Evolutionary conservation across 139 green algal species (phyloP).

Genomic region (Coelastrella sp.): DNA sequence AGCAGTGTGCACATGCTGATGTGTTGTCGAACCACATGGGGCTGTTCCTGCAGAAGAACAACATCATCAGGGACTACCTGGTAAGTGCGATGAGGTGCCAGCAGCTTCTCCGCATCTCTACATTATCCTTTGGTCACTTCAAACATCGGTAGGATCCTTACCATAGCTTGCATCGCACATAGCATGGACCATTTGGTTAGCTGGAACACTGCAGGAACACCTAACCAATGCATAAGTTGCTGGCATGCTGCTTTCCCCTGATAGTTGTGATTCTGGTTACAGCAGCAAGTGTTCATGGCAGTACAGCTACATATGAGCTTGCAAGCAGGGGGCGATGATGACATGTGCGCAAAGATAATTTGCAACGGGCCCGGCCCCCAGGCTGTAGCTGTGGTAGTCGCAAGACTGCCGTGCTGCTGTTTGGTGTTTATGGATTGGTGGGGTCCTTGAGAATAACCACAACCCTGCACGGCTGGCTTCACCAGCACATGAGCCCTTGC

Average conservation of each 20-base stretch:
- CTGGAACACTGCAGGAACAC: neutral
- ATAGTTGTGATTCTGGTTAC: too few species aligned
- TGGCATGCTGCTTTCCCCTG: too few species aligned
- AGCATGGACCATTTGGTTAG: neutral
- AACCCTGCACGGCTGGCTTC: constrained; percentile 36
- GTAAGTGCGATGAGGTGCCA: constrained; percentile 54
- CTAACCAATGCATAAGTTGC: too few species aligned
- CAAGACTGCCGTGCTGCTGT: neutral
- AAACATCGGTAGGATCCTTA: too few species aligned
- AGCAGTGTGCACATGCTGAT: constrained; percentile 52
- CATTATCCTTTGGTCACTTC: too few species aligned
- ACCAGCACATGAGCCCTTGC: constrained; percentile 34
- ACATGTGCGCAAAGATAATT: constrained; percentile 54
- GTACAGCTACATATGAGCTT: neutral
- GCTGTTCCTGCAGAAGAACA: constrained; percentile 99
- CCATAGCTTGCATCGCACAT: too few species aligned
- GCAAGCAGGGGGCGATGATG: constrained; percentile 31
- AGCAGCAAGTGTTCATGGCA: neutral
- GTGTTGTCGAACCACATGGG: constrained; percentile 96
- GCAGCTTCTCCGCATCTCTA: too few species aligned
- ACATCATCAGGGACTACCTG: constrained; percentile 99
- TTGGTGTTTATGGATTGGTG: constrained; percentile 9
- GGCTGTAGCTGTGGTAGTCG: neutral
- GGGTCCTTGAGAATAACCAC: constrained; percentile 41
- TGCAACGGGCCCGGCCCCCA: constrained; percentile 37